Evolutionary conservation across 2,329 filamentous ascomycete genomes (phyloP).

Genomic region (Scytalidium lignicola): DNA sequence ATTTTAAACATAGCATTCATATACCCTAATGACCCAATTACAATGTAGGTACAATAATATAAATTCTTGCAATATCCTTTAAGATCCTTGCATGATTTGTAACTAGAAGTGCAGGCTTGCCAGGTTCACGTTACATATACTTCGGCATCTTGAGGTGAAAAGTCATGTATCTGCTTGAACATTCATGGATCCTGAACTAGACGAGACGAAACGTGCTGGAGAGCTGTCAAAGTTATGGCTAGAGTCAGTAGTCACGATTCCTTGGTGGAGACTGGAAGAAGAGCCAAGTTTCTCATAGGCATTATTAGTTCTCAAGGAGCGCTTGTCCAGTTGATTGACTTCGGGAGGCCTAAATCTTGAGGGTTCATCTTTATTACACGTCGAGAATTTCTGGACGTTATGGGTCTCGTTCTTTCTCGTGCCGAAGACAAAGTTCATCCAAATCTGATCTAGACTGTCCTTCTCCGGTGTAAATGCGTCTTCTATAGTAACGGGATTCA

Average conservation of each 20-base stretch:
- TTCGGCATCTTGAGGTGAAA: too few relatives aligned
- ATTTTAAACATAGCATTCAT: too few relatives aligned
- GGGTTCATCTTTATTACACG: not conserved
- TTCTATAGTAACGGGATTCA: not conserved
- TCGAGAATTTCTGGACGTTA: not conserved
- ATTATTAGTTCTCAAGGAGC: too few relatives aligned
- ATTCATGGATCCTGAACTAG: not conserved
- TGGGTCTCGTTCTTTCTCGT: constrained; percentile 11
- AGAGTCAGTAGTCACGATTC: too few relatives aligned
- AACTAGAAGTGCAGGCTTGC: too few relatives aligned
- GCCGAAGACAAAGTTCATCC: constrained; percentile 25
- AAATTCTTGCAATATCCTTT: too few relatives aligned
- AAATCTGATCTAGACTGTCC: constrained; percentile 15
- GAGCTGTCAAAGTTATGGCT: not conserved
- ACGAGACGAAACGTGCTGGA: not conserved
- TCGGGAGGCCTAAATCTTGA: not conserved
- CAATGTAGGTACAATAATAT: too few relatives aligned
- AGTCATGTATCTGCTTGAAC: not conserved
- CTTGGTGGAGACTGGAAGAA: too few relatives aligned
- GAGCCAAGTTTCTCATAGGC: too few relatives aligned
- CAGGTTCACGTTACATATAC: too few relatives aligned
- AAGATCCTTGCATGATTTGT: too few relatives aligned
- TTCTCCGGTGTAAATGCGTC: not conserved
- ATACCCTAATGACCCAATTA: too few relatives aligned
- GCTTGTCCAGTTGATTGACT: not conserved